Percentiles rank a stretch among this genome's conserved stretches.
Conservation (phyloP, 129 eudicot species). For the Centaurea solstitialis region DNA sequence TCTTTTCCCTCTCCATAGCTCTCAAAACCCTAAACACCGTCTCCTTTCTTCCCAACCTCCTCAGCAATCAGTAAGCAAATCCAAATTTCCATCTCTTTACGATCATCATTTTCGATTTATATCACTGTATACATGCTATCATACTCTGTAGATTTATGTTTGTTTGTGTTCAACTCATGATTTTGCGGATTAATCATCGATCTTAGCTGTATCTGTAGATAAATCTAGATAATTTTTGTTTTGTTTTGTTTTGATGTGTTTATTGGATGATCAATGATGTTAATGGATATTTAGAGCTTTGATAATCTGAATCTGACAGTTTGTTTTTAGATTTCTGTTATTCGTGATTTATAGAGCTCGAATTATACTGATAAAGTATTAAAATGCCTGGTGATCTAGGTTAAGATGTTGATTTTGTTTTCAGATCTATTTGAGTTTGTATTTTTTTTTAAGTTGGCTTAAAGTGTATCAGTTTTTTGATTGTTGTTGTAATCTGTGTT, state of each 20-base stretch:
- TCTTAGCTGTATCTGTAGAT: not conserved
- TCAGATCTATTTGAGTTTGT: not conserved
- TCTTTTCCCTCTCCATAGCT: not conserved
- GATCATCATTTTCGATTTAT: not conserved
- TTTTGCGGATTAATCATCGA: not conserved
- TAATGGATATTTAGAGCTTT: not conserved
- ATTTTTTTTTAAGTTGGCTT: not conserved
- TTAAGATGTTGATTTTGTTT: not conserved
- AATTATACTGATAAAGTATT: not conserved
- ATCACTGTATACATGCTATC: not conserved
- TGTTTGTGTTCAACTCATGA: not conserved
- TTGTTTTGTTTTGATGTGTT: not conserved
- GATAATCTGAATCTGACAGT: not conserved
- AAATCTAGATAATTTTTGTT: not conserved
- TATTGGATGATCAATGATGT: not conserved
- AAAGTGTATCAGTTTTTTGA: not conserved
- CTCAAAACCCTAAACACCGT: slow-evolving; percentile 1
- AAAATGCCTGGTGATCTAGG: not conserved
- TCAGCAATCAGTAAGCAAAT: not conserved
- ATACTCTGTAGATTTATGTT: not conserved
- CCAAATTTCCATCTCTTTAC: not conserved
- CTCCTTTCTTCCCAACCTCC: not conserved
- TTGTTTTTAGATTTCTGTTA: no score
- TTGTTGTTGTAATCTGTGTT: not conserved
- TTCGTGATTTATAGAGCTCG: no score